A percentile compares a stretch with the other conserved stretches of the same genome.
These are phyloP conservation scores for Corynascus novoguineensis DNA, from an alignment of 495 filamentous ascomycete species.

Conservation along the genomic window DNA sequence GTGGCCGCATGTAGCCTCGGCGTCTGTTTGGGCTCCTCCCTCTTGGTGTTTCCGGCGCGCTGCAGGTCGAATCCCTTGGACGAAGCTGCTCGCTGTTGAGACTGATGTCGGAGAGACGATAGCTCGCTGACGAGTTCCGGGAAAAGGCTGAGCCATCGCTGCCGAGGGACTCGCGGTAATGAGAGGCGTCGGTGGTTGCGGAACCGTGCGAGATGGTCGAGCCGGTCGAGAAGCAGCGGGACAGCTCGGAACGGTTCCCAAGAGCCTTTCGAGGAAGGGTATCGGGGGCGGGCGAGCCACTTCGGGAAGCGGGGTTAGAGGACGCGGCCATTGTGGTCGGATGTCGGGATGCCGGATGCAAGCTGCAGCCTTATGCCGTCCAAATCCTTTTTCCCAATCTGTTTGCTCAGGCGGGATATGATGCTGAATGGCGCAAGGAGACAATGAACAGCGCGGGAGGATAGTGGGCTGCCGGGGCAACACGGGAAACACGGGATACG, in stretches of 20 bases:
- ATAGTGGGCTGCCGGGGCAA: not conserved
- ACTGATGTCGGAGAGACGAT: constrained; percentile 33
- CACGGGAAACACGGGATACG: not conserved
- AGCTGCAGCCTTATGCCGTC: not conserved
- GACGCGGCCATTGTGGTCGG: constrained; percentile 36
- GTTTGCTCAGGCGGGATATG: not conserved
- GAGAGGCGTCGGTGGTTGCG: constrained; percentile 54
- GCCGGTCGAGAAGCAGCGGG: constrained; percentile 68
- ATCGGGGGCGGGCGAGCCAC: constrained; percentile 59
- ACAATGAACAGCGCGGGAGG: constrained; percentile 2
- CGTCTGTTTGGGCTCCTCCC: constrained; percentile 48
- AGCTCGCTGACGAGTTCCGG: constrained; percentile 47
- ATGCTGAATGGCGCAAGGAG: constrained; percentile 3
- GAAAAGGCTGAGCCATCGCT: constrained; percentile 48
- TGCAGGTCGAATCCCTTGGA: constrained; percentile 45
- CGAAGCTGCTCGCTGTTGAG: constrained; percentile 40
- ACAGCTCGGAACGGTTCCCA: constrained; percentile 55
- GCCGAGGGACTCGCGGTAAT: constrained; percentile 44
- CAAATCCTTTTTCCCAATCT: not conserved
- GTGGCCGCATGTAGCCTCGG: constrained; percentile 84
- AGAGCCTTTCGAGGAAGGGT: constrained; percentile 62
- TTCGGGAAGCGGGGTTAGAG: constrained; percentile 34
- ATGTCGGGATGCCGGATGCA: not conserved
- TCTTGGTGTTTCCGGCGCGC: constrained; percentile 13
- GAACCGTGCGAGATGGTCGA: constrained; percentile 58